These are phyloP conservation scores for Bruguiera sexangula DNA, from an alignment of 345 rosid species.

Conservation along the genomic window DNA sequence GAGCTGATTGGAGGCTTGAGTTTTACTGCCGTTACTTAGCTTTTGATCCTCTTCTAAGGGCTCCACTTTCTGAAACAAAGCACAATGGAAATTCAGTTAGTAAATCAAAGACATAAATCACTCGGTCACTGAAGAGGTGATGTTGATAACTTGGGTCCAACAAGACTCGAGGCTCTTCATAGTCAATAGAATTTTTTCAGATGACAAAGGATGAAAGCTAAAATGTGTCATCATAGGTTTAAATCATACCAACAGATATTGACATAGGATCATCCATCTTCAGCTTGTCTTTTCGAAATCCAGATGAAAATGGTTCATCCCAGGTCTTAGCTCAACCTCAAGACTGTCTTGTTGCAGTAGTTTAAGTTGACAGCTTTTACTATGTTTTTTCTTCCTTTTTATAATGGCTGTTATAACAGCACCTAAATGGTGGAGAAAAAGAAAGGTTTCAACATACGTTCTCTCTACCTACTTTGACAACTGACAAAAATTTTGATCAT, in stretches of 20 bases:
- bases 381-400: too few species aligned
- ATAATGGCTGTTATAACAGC: too few species aligned
- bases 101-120: background rate
- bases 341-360: too few species aligned
- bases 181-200: background rate
- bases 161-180: background rate
- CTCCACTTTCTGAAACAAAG: slow-evolving; percentile 40
- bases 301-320: too few species aligned
- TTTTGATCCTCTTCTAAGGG: slow-evolving; percentile 31
- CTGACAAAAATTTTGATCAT: too few species aligned
- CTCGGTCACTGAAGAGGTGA: background rate
- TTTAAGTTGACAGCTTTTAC: too few species aligned
- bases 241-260: too few species aligned
- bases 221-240: too few species aligned
- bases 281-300: background rate
- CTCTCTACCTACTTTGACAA: too few species aligned
- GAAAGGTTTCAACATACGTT: too few species aligned
- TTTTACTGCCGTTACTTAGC: slow-evolving; percentile 26
- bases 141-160: background rate
- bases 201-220: background rate
- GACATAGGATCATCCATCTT: background rate
- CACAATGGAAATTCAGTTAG: background rate
- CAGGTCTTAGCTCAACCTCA: too few species aligned
- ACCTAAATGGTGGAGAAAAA: too few species aligned
- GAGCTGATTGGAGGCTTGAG: slow-evolving; percentile 32